Conservation (phyloP, 2,329 filamentous ascomycete genomes). For the Pyrenochaeta sp. region DNA sequence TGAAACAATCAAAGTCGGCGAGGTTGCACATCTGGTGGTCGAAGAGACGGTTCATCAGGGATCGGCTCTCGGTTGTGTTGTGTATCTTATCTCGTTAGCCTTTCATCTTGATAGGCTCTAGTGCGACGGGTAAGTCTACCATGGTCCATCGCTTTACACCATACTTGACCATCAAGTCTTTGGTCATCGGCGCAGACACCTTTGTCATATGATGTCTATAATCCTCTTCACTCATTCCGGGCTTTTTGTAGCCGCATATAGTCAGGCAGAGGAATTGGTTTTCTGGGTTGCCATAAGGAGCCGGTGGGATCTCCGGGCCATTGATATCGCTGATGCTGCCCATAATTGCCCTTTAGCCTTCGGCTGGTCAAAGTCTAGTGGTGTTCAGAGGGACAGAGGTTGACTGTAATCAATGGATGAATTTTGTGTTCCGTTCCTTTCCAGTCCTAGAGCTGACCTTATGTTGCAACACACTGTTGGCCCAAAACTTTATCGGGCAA, state of each 20-base stretch:
- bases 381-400: no score
- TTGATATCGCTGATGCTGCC: not conserved
- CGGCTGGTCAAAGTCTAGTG: no score
- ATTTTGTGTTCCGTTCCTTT: not conserved
- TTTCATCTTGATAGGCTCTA: not conserved
- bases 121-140: slow-evolving; percentile 6
- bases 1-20: slow-evolving; percentile 61
- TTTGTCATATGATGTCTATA: slow-evolving; percentile 60
- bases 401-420: no score
- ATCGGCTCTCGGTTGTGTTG: slow-evolving; percentile 48
- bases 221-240: slow-evolving; percentile 59
- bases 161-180: slow-evolving; percentile 60
- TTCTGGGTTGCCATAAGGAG: not conserved
- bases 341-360: not conserved
- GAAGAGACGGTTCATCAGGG: slow-evolving; percentile 49
- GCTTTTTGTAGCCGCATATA: slow-evolving; percentile 58
- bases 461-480: not conserved
- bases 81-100: slow-evolving; percentile 46
- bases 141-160: slow-evolving; percentile 58
- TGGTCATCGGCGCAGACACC: slow-evolving; percentile 57
- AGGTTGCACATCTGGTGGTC: slow-evolving; percentile 59
- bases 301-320: not conserved
- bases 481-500: not conserved
- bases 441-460: not conserved
- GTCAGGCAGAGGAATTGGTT: slow-evolving; percentile 54